Base-by-base conservation (phyloP, 2,329 filamentous ascomycete species). In the Aspergillus pseudotamarii region DNA sequence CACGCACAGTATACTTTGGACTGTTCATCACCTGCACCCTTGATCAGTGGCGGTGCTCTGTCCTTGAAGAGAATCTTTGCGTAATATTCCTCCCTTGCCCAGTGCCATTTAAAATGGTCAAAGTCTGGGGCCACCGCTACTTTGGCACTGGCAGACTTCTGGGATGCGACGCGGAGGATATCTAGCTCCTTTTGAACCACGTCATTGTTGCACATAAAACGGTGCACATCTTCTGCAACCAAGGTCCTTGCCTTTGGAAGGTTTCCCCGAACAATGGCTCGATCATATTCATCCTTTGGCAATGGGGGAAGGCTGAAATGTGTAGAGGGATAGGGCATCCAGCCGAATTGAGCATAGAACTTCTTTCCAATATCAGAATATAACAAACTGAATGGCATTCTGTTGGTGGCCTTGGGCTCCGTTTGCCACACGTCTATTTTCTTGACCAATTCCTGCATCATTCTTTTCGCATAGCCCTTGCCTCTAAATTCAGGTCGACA, bases 281-380 rank as follows among this genome's bases (percentile, higher is more conserved):
- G 61, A n/a, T 64, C 65, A 57, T 64, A 64, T 30, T 68, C 63
- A 21, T 68, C 70, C 46, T 69, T 68, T 6, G 71, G 64, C 16
- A 78, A 66, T 1, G 85, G 81, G 14, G 82, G 79, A 61, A 96
- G 85, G 36, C 85, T 83, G 50, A 96, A 82, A 75, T 97, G 93
- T 1, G 85, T 83, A 63, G 91, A 94, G 23, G 86, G 83, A 70
- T 90, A 94, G 0, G 88, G 84, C 56, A 87, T 84, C 94, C 94
- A 97, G 53, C 93, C 93, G 66, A 88, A 84, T 36, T 82, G 83
- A 4, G 90, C 86, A 79, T 97, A 97, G 78, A 93, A 97, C 45
- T 82, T 81, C 81, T 92, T 91, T 23, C 94, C 92, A 67, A 96
- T 93, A 71, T 96, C 92, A 10, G 93, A 96, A 78, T 89, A 97